These are phyloP conservation scores for Astrephomene gubernaculifera DNA, from an alignment of 139 green algal species.

Conservation along the genomic window DNA sequence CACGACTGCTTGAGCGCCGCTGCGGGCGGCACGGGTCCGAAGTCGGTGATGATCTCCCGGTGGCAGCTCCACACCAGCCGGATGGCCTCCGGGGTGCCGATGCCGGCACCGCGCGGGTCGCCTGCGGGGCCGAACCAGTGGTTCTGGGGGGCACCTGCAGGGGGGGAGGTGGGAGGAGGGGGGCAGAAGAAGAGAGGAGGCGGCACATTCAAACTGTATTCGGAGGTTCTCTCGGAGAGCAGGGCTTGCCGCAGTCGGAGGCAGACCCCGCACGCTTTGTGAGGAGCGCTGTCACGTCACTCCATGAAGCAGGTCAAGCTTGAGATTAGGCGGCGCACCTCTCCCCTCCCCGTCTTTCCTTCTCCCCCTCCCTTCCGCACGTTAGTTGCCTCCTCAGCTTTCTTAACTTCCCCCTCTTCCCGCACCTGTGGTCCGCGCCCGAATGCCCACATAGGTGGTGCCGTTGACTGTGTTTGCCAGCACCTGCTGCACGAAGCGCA, in stretches of 20 bases:
- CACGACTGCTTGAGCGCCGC: constrained; percentile 41
- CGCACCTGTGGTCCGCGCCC: constrained; percentile 88
- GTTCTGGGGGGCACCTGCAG: constrained; percentile 94
- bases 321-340: too few species aligned
- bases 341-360: too few species aligned
- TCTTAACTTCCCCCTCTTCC: too few species aligned
- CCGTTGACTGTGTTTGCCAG: constrained; percentile 97
- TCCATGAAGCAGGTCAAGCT: too few species aligned
- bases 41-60: constrained; percentile 88
- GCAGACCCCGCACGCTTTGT: too few species aligned
- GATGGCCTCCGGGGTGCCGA: constrained; percentile 97
- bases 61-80: constrained; percentile 96
- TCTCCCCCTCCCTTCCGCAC: too few species aligned
- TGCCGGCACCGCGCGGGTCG: constrained; percentile 94
- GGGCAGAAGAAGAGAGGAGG: too few species aligned
- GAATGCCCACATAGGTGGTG: constrained; percentile 94
- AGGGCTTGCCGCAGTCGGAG: too few species aligned
- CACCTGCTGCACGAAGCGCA: constrained; percentile 77
- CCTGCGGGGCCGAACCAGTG: constrained; percentile 98
- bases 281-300: too few species aligned
- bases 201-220: too few species aligned
- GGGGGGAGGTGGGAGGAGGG: background rate
- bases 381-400: too few species aligned
- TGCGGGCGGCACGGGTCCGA: constrained; percentile 68
- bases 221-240: too few species aligned